Conservation (phyloP, 768 basidiomycete genomes). For the Suillus hirtellus region DNA sequence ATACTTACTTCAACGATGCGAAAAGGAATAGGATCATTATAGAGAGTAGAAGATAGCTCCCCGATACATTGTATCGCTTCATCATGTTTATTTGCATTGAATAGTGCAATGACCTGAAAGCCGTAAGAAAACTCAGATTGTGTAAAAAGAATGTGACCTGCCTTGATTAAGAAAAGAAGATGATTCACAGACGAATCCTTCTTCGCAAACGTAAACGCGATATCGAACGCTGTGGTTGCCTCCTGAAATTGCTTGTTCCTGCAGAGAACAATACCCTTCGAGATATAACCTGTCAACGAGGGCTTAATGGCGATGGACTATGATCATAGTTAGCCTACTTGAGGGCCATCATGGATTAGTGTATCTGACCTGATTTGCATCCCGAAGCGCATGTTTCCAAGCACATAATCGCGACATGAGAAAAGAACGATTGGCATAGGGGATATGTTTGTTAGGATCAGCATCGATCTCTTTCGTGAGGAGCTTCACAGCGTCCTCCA, state of each 20-base stretch:
- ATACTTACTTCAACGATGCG: neutral
- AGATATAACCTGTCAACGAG: neutral
- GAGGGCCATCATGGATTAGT: neutral
- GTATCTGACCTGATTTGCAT: neutral
- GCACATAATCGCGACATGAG: neutral
- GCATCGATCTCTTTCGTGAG: neutral
- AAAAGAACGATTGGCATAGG: neutral
- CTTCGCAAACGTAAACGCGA: neutral
- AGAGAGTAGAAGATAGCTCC: neutral
- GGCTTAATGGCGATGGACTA: neutral
- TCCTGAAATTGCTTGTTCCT: neutral
- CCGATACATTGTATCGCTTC: neutral
- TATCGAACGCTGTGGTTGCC: neutral
- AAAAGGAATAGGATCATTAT: neutral
- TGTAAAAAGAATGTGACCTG: neutral
- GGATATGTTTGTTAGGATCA: neutral
- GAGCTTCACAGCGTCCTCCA: neutral
- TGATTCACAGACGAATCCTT: neutral
- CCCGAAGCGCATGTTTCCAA: neutral
- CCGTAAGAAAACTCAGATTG: neutral
- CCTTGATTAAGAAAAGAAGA: neutral
- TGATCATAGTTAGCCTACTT: neutral
- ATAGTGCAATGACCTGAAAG: neutral
- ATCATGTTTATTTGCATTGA: neutral
- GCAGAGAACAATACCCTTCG: neutral